phyloP scores from a whole-genome alignment of 1,284 basidiomycete species.

The Blastosporella zonata region DNA sequence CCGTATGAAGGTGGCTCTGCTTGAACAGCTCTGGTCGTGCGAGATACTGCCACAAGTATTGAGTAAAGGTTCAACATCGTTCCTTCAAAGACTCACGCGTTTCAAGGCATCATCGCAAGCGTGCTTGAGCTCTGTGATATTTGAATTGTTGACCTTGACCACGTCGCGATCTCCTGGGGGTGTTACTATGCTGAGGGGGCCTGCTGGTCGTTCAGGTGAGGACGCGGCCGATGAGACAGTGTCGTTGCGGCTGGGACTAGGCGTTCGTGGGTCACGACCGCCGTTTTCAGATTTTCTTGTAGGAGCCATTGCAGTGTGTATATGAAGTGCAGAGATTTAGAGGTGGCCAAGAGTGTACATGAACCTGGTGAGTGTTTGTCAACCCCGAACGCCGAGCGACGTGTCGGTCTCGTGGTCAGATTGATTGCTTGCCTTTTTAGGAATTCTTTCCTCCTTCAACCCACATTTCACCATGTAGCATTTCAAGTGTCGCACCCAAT shows the following conservation, averaged over 20 bases:
- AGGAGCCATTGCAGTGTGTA: slow-evolving; percentile 25
- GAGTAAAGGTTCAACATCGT: background rate
- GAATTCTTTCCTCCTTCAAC: background rate
- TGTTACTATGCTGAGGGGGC: slow-evolving; percentile 50
- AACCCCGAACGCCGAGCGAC: slow-evolving; percentile 18
- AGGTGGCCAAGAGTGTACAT: slow-evolving; percentile 16
- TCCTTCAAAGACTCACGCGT: slow-evolving; percentile 57
- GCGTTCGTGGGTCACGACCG: slow-evolving; percentile 17
- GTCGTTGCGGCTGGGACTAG: slow-evolving; percentile 19
- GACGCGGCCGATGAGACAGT: slow-evolving; percentile 24
- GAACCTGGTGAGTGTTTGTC: slow-evolving; percentile 10
- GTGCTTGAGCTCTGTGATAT: slow-evolving; percentile 80
- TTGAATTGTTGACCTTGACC: slow-evolving; percentile 84
- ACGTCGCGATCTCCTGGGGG: slow-evolving; percentile 52
- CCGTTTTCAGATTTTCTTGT: slow-evolving; percentile 24
- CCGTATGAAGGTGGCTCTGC: slow-evolving; percentile 81
- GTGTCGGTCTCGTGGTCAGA: slow-evolving; percentile 21
- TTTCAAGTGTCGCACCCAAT: too few species aligned
- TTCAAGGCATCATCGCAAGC: slow-evolving; percentile 89
- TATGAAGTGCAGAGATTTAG: slow-evolving; percentile 19
- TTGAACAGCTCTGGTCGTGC: slow-evolving; percentile 80
- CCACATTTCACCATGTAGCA: too few species aligned
- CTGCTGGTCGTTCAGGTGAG: slow-evolving; percentile 43
- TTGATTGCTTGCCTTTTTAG: slow-evolving; percentile 22
- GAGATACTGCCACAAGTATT: slow-evolving; percentile 54